A percentile compares a stretch with the other conserved stretches of the same genome.
Conservation (phyloP, 176 grass and related monocot genomes). For the Carex myosuroides region DNA sequence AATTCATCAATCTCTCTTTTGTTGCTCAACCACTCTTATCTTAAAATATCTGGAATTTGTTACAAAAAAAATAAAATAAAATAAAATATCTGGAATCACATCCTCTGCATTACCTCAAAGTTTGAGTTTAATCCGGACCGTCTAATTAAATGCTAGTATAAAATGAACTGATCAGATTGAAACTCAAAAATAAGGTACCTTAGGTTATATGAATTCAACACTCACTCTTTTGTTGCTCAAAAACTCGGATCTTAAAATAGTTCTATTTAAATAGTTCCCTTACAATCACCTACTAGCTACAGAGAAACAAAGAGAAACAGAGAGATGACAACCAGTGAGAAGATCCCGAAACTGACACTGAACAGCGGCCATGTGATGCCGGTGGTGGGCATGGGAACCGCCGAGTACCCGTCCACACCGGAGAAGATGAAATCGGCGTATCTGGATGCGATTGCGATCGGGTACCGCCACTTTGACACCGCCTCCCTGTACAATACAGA, state of each 20-base stretch:
- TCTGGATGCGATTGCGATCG: slow-evolving; percentile 40
- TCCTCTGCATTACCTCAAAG: too few relatives aligned
- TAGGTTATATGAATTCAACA: too few relatives aligned
- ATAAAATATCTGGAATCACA: too few relatives aligned
- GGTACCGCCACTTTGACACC: slow-evolving; percentile 71
- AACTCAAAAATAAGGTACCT: too few relatives aligned
- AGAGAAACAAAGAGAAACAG: neutral
- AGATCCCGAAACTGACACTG: slow-evolving; percentile 34
- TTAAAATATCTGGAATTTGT: too few relatives aligned
- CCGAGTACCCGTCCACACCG: neutral
- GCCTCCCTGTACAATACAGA: slow-evolving; percentile 39
- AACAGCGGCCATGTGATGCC: slow-evolving; percentile 35
- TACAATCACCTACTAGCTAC: neutral
- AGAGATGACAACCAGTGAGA: neutral
- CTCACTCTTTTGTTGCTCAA: neutral
- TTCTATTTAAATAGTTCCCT: neutral
- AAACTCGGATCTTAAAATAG: neutral
- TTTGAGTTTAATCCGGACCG: too few relatives aligned
- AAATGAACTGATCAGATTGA: too few relatives aligned
- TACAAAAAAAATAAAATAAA: too few relatives aligned
- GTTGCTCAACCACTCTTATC: too few relatives aligned
- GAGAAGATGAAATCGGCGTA: slow-evolving; percentile 24
- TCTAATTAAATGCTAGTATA: too few relatives aligned
- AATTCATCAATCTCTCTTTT: too few relatives aligned
- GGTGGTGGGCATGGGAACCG: slow-evolving; percentile 47